Evolutionary conservation across 176 grass and related monocot genomes (phyloP).

Genomic region (Oryza brachyantha): DNA sequence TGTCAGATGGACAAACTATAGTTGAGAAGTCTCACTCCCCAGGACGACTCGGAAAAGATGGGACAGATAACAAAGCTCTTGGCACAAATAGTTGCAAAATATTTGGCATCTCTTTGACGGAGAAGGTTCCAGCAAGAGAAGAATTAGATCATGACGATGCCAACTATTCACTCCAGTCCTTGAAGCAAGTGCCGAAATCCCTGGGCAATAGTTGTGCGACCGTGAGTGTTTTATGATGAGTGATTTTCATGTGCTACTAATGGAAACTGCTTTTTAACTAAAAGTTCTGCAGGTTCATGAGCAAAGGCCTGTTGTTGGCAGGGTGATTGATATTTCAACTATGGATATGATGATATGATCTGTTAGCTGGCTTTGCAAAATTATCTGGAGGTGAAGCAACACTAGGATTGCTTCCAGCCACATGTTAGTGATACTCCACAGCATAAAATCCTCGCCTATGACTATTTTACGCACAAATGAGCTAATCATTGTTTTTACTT

Average conservation of each 20-base stretch:
- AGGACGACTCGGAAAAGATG: slow-evolving; percentile 12
- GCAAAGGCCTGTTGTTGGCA: slow-evolving; percentile 68
- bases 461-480: not conserved
- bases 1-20: not conserved
- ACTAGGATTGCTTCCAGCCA: not conserved
- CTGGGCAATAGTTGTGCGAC: slow-evolving; percentile 52
- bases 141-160: slow-evolving; percentile 17
- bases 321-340: slow-evolving; percentile 55
- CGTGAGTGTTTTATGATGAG: slow-evolving; percentile 31
- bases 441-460: not conserved
- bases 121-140: slow-evolving; percentile 44
- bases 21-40: slow-evolving; percentile 16
- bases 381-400: slow-evolving; percentile 36
- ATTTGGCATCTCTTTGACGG: slow-evolving; percentile 68
- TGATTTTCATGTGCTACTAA: slow-evolving; percentile 6
- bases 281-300: slow-evolving; percentile 52
- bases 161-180: slow-evolving; percentile 33
- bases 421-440: slow-evolving; percentile 14
- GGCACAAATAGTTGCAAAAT: slow-evolving; percentile 52
- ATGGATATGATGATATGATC: slow-evolving; percentile 61
- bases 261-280: not conserved
- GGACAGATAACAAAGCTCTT: slow-evolving; percentile 20
- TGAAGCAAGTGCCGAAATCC: slow-evolving; percentile 53
- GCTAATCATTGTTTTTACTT: not conserved
- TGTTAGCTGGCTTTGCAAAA: slow-evolving; percentile 7